Evolutionary conservation across 2,329 filamentous ascomycete genomes (phyloP), one percentile per base, ranked within the genome.

Genomic region (Cyanodermella asteris): DNA sequence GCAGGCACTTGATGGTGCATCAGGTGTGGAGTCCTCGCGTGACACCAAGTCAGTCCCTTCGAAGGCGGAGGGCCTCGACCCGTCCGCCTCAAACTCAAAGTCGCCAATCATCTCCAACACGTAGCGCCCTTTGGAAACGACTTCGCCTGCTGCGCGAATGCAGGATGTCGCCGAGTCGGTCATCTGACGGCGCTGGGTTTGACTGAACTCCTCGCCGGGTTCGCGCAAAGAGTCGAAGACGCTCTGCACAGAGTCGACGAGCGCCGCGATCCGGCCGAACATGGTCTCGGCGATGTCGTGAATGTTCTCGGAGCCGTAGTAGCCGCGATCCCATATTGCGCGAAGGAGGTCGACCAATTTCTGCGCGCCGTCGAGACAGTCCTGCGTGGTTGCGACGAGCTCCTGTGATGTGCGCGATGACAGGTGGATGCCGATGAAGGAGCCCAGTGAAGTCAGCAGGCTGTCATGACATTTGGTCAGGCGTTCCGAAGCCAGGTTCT

Each of bases 371-470:
- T n/a, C n/a, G n/a, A n/a, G n/a, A n/a, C n/a, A n/a, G n/a, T n/a
- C n/a, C 42, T 77, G 72, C 23, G 90, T 84, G 10, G 77, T 81
- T 7, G 71, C 53, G 16, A 81, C 68, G 24, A 94, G 60, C 44
- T 91, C 81, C 1, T 74, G 67, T 6, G 80, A 73, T 6, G 81
- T 87, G 33, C 87, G 73, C n/a, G 82, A 87, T 44, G 93, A 81
- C 31, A 93, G 59, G 46, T 93, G 80, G 28, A 93, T 61, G 10
- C 87, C 87, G 43, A 94, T 84, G 45, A 94, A 91, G 4, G 80
- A 90, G 25, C 78, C 84, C 25, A 97, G 65, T 41, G 82, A 75
- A 5, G 82, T 87, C 26, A 97, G 55, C 41, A 94, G 91, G 6
- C 66, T 67, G 50, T 94, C 82, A 50, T 93, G 81, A 25, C 71